Conservation (phyloP, 257 asterid species). For the Solanum clarkiae region DNA sequence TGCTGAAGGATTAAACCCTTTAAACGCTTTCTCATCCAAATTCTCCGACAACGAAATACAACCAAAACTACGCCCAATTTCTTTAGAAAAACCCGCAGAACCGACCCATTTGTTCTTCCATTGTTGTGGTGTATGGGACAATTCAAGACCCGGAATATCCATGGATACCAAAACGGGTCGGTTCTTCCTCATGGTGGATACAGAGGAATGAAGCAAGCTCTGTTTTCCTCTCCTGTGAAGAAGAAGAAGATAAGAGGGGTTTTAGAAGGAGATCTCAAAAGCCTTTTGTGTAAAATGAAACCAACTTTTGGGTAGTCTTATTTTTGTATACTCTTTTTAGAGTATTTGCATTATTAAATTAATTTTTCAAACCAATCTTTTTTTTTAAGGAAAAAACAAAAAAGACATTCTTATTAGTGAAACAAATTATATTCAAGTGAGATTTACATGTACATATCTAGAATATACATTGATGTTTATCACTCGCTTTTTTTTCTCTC, state of each 20-base stretch:
- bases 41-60: conserved; percentile 50
- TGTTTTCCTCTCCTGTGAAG: background rate
- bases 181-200: conserved; percentile 21
- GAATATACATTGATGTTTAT: too few species aligned
- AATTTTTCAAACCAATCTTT: too few species aligned
- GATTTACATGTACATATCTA: too few species aligned
- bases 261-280: background rate
- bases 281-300: background rate
- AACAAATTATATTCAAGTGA: too few species aligned
- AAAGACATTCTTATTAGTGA: too few species aligned
- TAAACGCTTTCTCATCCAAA: conserved; percentile 32
- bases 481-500: too few species aligned
- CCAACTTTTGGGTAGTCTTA: background rate
- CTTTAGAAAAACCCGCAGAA: background rate
- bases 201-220: background rate
- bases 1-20: conserved; percentile 24
- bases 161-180: conserved; percentile 41
- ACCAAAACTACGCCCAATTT: conserved; percentile 41
- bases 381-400: too few species aligned
- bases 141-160: conserved; percentile 48
- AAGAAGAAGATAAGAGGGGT: background rate
- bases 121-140: conserved; percentile 9
- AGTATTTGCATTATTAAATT: background rate
- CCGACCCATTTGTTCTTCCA: conserved; percentile 12
- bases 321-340: background rate